A percentile compares a stretch with the other conserved stretches of the same genome.
Evolutionary conservation across 371 early-diverging fungal genomes (phyloP).

Genomic region (Mortierella sp.): DNA sequence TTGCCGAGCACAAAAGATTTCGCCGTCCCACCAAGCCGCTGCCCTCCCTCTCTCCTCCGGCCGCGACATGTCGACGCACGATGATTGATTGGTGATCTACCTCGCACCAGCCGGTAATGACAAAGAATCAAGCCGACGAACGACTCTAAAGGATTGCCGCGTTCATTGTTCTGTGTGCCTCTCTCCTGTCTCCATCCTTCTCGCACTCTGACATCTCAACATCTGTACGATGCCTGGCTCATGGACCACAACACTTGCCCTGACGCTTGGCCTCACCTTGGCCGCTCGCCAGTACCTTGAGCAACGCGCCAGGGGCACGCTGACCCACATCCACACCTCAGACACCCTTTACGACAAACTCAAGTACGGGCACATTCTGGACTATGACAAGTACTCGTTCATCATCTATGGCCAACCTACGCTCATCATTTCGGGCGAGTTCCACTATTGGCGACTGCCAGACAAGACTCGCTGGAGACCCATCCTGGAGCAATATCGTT

Average conservation of each 20-base stretch:
- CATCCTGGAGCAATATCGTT: conserved; percentile 73
- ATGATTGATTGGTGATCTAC: no score
- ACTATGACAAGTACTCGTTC: conserved; percentile 74
- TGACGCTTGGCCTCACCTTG: conserved; percentile 11
- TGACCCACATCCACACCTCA: conserved; percentile 60
- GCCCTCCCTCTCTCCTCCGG: no score
- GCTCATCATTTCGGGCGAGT: conserved; percentile 76
- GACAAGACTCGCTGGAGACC: conserved; percentile 51
- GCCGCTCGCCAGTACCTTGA: conserved; percentile 36
- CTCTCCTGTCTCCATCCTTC: no score
- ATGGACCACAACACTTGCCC: conserved; percentile 2
- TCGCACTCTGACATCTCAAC: not conserved
- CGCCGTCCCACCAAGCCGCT: no score
- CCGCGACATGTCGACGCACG: no score
- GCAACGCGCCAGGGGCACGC: conserved; percentile 59
- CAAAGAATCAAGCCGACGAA: no score
- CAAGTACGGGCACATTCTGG: conserved; percentile 61
- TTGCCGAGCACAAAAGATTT: no score
- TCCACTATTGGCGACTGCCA: conserved; percentile 81
- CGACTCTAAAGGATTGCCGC: no score
- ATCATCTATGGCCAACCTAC: conserved; percentile 70
- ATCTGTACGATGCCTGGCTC: not conserved
- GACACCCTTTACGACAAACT: conserved; percentile 66
- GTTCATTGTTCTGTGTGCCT: no score
- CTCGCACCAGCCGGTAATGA: no score